Evolutionary conservation across 2,329 filamentous ascomycete genomes (phyloP).

Genomic region (Aspergillus aculeatus): DNA sequence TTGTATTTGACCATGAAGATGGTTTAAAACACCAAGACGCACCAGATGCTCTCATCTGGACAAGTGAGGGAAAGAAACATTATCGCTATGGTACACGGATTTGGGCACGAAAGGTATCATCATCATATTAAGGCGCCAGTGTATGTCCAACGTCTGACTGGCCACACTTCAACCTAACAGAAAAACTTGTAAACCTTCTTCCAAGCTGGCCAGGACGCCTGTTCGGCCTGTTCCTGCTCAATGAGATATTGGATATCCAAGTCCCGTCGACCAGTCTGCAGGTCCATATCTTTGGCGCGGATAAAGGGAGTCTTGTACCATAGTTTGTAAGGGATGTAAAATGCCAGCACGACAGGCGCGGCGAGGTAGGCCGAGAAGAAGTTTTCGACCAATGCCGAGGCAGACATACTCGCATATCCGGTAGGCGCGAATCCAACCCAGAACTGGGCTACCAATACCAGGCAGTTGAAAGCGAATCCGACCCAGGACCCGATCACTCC

Average conservation of each 20-base stretch:
- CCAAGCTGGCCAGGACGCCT: slow-evolving; percentile 69
- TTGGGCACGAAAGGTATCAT: not conserved
- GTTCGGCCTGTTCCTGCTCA: slow-evolving; percentile 76
- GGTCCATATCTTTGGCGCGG: slow-evolving; percentile 72
- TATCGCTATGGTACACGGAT: not conserved
- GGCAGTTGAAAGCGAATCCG: slow-evolving; percentile 70
- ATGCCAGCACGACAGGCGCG: slow-evolving; percentile 54
- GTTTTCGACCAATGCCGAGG: slow-evolving; percentile 53
- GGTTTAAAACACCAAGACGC: not conserved
- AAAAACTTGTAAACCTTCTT: slow-evolving; percentile 73
- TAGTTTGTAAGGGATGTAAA: slow-evolving; percentile 74
- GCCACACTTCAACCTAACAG: slow-evolving; percentile 51
- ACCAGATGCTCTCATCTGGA: not conserved
- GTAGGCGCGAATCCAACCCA: slow-evolving; percentile 83
- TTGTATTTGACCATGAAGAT: not conserved
- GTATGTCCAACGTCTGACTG: not conserved
- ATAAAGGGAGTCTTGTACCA: slow-evolving; percentile 69
- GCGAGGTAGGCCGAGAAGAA: slow-evolving; percentile 69
- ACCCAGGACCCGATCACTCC: slow-evolving; percentile 78
- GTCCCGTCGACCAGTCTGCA: slow-evolving; percentile 80
- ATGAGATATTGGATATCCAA: slow-evolving; percentile 77
- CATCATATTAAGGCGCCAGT: not conserved
- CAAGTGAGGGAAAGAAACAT: not conserved
- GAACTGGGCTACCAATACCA: slow-evolving; percentile 80
- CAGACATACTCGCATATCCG: slow-evolving; percentile 50